phyloP scores from a whole-genome alignment of 768 basidiomycete species.

The Psilocybe azurescens region DNA sequence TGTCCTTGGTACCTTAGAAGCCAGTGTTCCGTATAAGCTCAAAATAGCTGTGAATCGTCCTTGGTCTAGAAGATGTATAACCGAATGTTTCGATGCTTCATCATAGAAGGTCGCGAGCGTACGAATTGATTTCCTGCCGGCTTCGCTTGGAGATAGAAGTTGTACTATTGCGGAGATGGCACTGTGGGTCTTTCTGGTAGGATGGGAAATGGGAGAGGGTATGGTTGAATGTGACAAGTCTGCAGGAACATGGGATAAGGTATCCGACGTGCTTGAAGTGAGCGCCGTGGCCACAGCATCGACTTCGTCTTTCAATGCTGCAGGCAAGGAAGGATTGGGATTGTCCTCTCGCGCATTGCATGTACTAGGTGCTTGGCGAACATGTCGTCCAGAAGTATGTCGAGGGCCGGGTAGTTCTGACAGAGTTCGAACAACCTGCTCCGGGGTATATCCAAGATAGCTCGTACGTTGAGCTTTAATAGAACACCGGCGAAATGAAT shows the following conservation, averaged over 20 bases:
- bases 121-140: background rate
- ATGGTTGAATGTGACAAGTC: background rate
- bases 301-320: no score
- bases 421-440: background rate
- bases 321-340: no score
- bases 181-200: background rate
- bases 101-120: slow-evolving; percentile 6
- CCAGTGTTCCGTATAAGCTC: slow-evolving; percentile 5
- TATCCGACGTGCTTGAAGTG: no score
- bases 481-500: background rate
- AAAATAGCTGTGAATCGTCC: slow-evolving; percentile 1
- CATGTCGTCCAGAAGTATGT: no score
- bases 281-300: no score
- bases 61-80: background rate
- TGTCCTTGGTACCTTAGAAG: background rate
- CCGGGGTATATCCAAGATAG: background rate
- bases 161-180: background rate
- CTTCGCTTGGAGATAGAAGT: background rate
- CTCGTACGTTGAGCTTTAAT: background rate
- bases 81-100: background rate
- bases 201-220: background rate
- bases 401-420: no score
- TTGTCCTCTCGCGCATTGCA: no score
- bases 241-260: no score
- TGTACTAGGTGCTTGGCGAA: no score